These are phyloP conservation scores for Pouteria campechiana DNA, from an alignment of 179 eudicot species.

Conservation along the genomic window DNA sequence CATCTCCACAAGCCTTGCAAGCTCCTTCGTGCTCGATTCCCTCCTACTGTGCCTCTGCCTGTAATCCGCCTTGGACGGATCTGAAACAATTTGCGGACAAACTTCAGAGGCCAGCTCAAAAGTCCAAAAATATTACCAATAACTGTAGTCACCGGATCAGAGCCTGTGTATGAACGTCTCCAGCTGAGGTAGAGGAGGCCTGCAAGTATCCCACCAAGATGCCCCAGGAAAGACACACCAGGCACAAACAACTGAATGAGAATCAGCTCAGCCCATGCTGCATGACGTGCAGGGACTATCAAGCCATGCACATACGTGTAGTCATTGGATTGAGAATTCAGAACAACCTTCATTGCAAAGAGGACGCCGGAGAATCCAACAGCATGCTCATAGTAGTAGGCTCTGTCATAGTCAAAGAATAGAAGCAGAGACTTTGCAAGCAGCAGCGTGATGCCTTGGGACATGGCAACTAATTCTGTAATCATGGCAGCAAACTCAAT, in stretches of 20 bases:
- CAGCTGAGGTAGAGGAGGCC: slow-evolving; percentile 54
- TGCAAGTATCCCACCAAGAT: slow-evolving; percentile 87
- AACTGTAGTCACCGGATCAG: slow-evolving; percentile 29
- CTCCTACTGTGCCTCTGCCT: slow-evolving; percentile 47
- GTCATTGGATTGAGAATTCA: slow-evolving; percentile 56
- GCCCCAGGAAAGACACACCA: slow-evolving; percentile 79
- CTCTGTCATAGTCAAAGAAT: slow-evolving; percentile 37
- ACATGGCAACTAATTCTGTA: slow-evolving; percentile 54
- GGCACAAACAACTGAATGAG: slow-evolving; percentile 82
- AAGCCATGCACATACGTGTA: slow-evolving; percentile 72
- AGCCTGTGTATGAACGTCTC: slow-evolving; percentile 38
- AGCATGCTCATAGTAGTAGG: slow-evolving; percentile 68
- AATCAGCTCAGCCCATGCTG: slow-evolving; percentile 88
- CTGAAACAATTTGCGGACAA: slow-evolving; percentile 19
- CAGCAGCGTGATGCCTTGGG: slow-evolving; percentile 75
- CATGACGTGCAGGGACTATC: slow-evolving; percentile 53
- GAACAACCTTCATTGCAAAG: slow-evolving; percentile 90
- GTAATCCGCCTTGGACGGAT: slow-evolving; percentile 6
- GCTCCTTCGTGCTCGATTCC: slow-evolving; percentile 14
- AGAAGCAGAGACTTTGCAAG: slow-evolving; percentile 57
- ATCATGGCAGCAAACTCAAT: slow-evolving; percentile 64
- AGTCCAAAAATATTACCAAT: slow-evolving; percentile 24
- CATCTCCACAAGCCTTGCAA: slow-evolving; percentile 55
- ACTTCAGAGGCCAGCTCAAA: slow-evolving; percentile 43
- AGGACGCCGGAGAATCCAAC: slow-evolving; percentile 94